Evolutionary conservation across 441 rosid species (phyloP).

Genomic region (Flueggea neowawraea): DNA sequence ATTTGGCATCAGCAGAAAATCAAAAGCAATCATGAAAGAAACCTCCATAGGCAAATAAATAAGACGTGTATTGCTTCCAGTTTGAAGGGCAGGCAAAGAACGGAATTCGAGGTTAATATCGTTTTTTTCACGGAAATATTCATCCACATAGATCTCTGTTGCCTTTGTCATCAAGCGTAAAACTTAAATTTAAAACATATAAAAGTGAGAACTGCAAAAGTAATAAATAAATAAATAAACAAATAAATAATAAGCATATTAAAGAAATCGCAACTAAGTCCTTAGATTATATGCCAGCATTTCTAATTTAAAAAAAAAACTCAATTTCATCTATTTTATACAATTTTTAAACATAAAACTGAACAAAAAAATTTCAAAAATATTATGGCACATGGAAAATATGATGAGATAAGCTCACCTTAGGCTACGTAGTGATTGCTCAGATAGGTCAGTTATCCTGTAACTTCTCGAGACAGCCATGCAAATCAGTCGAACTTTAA

Average conservation of each 20-base stretch:
- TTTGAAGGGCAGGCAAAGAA: slow-evolving; percentile 53
- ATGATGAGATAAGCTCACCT: slow-evolving; percentile 36
- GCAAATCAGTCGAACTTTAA: slow-evolving; percentile 37
- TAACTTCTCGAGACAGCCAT: slow-evolving; percentile 11
- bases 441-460: slow-evolving; percentile 54
- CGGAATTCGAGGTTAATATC: slow-evolving; percentile 23
- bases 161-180: slow-evolving; percentile 35
- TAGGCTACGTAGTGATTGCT: slow-evolving; percentile 31
- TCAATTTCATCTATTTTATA: too few relatives aligned
- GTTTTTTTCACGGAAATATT: slow-evolving; percentile 52
- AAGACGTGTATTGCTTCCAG: slow-evolving; percentile 60
- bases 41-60: slow-evolving; percentile 84
- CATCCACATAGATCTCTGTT: slow-evolving; percentile 30
- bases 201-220: not conserved
- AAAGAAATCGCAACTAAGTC: too few relatives aligned
- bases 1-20: not conserved
- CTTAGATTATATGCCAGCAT: too few relatives aligned
- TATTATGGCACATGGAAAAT: too few relatives aligned
- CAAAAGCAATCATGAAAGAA: not conserved
- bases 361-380: too few relatives aligned
- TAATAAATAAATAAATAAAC: too few relatives aligned
- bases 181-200: slow-evolving; percentile 29
- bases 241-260: not conserved
- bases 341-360: too few relatives aligned
- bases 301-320: too few relatives aligned